A percentile compares a stretch with the other conserved stretches of the same genome.
These are phyloP conservation scores for Coemansia sp. DNA, from an alignment of 192 early-diverging fungal genomes.

Conservation along the genomic window DNA sequence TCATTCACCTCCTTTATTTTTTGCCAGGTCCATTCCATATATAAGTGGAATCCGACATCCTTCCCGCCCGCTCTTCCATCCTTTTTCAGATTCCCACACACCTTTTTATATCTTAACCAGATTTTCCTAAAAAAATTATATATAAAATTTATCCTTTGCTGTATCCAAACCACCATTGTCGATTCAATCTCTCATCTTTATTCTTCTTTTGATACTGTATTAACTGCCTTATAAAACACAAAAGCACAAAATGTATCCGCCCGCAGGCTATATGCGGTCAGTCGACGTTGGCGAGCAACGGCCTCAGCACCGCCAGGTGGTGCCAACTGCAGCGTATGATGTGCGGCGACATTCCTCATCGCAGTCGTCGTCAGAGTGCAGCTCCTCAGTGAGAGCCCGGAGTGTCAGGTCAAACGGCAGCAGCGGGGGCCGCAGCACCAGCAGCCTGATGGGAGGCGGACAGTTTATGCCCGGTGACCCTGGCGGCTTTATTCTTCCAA, in stretches of 20 bases:
- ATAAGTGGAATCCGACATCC: neutral
- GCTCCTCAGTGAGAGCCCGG: neutral
- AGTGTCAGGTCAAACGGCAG: neutral
- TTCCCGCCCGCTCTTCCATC: neutral
- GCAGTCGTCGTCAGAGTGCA: neutral
- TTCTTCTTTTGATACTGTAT: neutral
- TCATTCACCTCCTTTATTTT: neutral
- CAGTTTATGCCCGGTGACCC: conserved; percentile 44
- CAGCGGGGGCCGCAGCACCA: neutral
- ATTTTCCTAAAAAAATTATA: neutral
- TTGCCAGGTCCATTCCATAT: neutral
- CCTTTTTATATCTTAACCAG: neutral
- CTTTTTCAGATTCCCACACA: neutral
- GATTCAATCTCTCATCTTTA: neutral
- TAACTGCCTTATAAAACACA: neutral
- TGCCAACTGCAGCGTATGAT: neutral
- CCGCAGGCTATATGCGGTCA: neutral
- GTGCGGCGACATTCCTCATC: neutral
- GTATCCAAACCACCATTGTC: neutral
- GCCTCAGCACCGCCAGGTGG: neutral
- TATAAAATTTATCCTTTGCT: neutral
- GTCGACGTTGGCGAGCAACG: neutral
- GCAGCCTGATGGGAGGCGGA: conserved; percentile 1
- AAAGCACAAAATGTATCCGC: neutral
- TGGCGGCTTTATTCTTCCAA: conserved; percentile 39